Evolutionary conservation across 257 asterid genomes (phyloP).

Genomic region (Agastache rugosa): DNA sequence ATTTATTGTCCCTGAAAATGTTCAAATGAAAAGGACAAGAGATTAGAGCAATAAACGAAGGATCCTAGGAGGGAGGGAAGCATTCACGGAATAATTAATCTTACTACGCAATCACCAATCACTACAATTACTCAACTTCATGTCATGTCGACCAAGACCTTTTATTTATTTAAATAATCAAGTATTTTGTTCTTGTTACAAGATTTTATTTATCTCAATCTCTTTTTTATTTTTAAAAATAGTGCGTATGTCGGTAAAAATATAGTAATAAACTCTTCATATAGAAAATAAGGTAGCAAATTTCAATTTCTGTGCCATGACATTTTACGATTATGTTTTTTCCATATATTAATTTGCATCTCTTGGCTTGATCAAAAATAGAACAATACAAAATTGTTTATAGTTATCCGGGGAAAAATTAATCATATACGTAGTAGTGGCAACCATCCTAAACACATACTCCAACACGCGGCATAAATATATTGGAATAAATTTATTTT

Average conservation of each 20-base stretch:
- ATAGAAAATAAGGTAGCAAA: not conserved
- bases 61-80: conserved; percentile 43
- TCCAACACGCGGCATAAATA: conserved; percentile 11
- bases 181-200: not conserved
- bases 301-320: not conserved
- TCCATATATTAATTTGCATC: not conserved
- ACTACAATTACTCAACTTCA: conserved; percentile 28
- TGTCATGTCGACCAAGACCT: conserved; percentile 1
- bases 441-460: conserved; percentile 14
- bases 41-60: conserved; percentile 36
- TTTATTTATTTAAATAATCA: not conserved
- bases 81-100: conserved; percentile 32
- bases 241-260: not conserved
- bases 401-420: not conserved
- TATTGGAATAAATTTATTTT: not conserved
- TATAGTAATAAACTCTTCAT: not conserved
- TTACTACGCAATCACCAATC: conserved; percentile 3
- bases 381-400: not conserved
- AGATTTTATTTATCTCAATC: not conserved
- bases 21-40: conserved; percentile 36
- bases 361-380: not conserved
- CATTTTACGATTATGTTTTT: too few relatives aligned
- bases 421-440: not conserved
- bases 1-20: not conserved
- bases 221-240: not conserved